Evolutionary conservation across 176 grass and related monocot species (phyloP).

Genomic region (Cenchrus purpureus): DNA sequence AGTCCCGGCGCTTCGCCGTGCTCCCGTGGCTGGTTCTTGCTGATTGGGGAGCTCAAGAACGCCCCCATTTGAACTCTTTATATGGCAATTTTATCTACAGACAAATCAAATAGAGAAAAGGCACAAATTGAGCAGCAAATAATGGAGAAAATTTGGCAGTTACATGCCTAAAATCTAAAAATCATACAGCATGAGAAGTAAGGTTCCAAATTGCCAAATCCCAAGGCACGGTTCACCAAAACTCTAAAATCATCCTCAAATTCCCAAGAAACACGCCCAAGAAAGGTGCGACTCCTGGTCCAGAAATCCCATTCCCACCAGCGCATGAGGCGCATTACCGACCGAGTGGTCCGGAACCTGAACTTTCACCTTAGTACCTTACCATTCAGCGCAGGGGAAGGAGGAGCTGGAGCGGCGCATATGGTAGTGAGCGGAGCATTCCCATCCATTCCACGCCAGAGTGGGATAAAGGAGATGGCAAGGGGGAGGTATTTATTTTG

Average conservation of each 20-base stretch:
- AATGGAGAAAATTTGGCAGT: neutral
- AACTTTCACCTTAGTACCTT: neutral
- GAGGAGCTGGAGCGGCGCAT: neutral
- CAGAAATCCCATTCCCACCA: neutral
- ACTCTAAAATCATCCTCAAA: neutral
- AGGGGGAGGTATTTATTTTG: constrained; percentile 16
- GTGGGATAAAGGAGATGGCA: neutral
- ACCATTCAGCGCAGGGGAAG: neutral
- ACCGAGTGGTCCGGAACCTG: neutral
- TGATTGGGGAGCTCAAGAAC: constrained; percentile 49
- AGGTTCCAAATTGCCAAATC: neutral
- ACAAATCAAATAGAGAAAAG: neutral
- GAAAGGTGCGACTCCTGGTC: neutral
- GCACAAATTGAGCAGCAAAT: neutral
- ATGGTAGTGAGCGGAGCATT: neutral
- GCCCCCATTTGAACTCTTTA: constrained; percentile 53
- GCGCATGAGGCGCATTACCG: neutral
- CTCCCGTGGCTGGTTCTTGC: constrained; percentile 41
- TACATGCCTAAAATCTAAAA: neutral
- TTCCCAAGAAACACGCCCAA: neutral
- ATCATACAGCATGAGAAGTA: neutral
- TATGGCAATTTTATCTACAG: neutral
- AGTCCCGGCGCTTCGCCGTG: constrained; percentile 12
- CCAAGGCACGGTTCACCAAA: neutral
- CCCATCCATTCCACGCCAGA: neutral